Base-by-base conservation (phyloP, 805 yeast genomes). In the Teunomyces tritomae region DNA sequence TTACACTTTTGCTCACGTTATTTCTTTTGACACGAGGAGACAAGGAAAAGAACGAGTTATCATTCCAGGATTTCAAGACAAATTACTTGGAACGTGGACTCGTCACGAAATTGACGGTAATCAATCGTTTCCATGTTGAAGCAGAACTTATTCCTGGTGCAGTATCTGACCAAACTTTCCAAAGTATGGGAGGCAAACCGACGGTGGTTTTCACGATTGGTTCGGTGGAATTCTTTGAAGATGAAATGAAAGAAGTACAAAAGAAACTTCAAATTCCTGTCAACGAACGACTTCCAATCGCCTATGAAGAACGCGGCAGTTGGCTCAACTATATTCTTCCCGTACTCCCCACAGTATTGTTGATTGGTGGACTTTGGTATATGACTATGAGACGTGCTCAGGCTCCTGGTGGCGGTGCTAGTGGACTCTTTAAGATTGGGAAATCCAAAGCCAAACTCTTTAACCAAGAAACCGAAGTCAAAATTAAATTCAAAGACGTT, bases 21-120 rank as follows among this genome's bases (percentile, higher is more conserved):
- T 48, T 59, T 27, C 34, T 56, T 9, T 28, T 55, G 33, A 48
- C 50, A 14, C 39, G 52, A 8, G 34, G 29, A 40, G 45, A 49
- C 24, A 50, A 37, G 36, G 59, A 58, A 32, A 52, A 48, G 36
- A 62, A 68, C 46, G 71, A 68, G 47, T 62, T 71, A 45, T 67
- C 91, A 1, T 85, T 84, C 74, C 96, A 89, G 69, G 96, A 89
- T 60, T 90, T 91, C 74, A 85, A 86, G 63, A 76, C 84, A n/a
- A 80, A 84, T 49, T 84, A 86, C 55, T 71, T 91, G 28, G 89
- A 85, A 52, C 81, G 80, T 55, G 96, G 96, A 4, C 76, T 83
- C 43, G 97, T 91, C 32, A 82, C 84, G 43, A 82, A 79, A 52
- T 73, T 90, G 41, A 76, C 77, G 44, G 96, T 90, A 43, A 77